Evolutionary conservation across 495 filamentous ascomycete species (phyloP), one percentile per base, ranked within the genome.

Genomic region (Xylaria bambusicola): DNA sequence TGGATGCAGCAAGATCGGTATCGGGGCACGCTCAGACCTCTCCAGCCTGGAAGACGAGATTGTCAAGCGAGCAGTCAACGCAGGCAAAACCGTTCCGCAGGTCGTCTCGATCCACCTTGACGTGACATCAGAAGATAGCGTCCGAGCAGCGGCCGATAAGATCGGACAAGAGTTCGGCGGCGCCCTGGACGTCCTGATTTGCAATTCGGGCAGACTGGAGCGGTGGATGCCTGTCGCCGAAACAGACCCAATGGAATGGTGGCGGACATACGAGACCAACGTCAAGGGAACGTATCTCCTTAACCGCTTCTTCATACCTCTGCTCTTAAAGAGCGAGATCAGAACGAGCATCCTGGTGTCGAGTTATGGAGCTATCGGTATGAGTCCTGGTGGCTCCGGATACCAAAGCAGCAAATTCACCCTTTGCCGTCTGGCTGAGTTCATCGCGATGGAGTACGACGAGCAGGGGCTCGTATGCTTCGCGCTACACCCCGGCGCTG

Each of bases 391-490:
- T 0, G 64, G 69, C 1, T 75, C 70, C 12, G 66, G 66, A 1
- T 84, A 80, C 61, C 71, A 75, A 61, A 62, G 64, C 0, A 69
- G 64, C 33, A 80, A 81, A 54, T 66, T 80, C n/a, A 75, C 70
- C 3, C 35, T 73, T 0, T 63, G 72, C 45, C 69, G 76, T 5
- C 67, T 82, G 36, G 66, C 71, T n/a, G 75, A 81, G 65, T 76
- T 77, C 46, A 33, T 81, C 13, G 65, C 62, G n/a, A 41, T 54
- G 0, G 76, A 82, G 50, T 78, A 82, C 63, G 61, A 56, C 31
- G 63, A 68, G 10, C 27, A 77, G 29, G 80, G 79, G 1, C 53
- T 83, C 3, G 52, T 76, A 12, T 70, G 68, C 31, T 73, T 70
- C 36, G 55, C 73, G 8, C 33, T 81, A 1, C 77, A 82, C 68